A percentile compares a stretch with the other conserved stretches of the same genome.
These are phyloP conservation scores for Buddleja alternifolia DNA, from an alignment of 257 asterid genomes.

Conservation along the genomic window DNA sequence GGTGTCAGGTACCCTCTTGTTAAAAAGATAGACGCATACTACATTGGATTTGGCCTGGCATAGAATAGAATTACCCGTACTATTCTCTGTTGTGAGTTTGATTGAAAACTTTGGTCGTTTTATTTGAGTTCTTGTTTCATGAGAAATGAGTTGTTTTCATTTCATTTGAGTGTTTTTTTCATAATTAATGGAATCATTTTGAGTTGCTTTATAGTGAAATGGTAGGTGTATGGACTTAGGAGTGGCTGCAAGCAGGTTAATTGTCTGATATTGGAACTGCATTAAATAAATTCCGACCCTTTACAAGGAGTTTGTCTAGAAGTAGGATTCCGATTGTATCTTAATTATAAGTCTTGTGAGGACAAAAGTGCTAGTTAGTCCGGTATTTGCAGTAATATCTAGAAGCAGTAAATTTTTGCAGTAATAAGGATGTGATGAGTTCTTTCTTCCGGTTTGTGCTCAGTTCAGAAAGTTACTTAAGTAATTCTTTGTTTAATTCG, in stretches of 20 bases:
- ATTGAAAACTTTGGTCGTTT: not conserved
- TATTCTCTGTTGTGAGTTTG: not conserved
- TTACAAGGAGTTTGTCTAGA: not conserved
- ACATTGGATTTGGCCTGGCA: too few relatives aligned
- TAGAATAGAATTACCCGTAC: too few relatives aligned
- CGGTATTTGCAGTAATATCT: not conserved
- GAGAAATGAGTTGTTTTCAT: not conserved
- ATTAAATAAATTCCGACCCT: not conserved
- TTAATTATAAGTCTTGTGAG: not conserved
- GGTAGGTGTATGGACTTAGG: not conserved
- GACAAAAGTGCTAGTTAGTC: not conserved
- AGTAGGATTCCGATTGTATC: not conserved
- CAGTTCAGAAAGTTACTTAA: not conserved
- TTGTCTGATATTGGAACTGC: constrained; percentile 33
- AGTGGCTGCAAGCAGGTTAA: constrained; percentile 16
- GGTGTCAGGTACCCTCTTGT: too few relatives aligned
- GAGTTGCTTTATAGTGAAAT: not conserved
- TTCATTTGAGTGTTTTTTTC: not conserved
- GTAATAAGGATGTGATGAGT: too few relatives aligned
- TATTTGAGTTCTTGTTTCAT: not conserved
- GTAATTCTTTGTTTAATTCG: constrained; percentile 2
- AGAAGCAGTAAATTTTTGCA: not conserved
- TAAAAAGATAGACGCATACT: too few relatives aligned
- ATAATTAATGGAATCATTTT: too few relatives aligned
- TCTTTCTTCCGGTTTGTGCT: not conserved